phyloP scores from a whole-genome alignment of 345 rosid genomes.

The Atalantia buxifolia region DNA sequence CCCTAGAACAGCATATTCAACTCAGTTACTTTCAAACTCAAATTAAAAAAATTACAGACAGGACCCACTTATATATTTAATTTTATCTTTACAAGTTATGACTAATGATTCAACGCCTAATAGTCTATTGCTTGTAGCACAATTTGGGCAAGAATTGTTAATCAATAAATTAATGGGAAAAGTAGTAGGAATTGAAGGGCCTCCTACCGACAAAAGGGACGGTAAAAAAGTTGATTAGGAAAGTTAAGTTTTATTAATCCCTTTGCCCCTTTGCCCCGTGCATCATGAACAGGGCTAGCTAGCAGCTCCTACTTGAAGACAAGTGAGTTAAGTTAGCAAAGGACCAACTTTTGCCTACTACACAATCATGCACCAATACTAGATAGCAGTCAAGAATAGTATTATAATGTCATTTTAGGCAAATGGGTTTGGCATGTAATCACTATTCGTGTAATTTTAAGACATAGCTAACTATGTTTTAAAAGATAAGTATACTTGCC shows the following conservation, averaged over 20 bases:
- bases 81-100: neutral
- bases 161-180: neutral
- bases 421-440: neutral
- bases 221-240: neutral
- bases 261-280: neutral
- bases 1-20: neutral
- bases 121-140: neutral
- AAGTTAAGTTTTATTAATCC: neutral
- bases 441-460: neutral
- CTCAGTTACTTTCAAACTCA: neutral
- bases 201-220: slow-evolving; percentile 10
- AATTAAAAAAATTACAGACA: neutral
- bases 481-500: no score
- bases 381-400: neutral
- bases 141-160: neutral
- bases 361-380: neutral
- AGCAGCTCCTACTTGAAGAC: neutral
- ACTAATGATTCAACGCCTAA: neutral
- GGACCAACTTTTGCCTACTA: no score
- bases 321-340: neutral
- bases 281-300: no score
- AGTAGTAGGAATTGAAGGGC: neutral
- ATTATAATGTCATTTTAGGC: neutral
- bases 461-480: neutral
- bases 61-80: neutral